Percentiles rank a stretch among this genome's conserved stretches.
Evolutionary conservation across 805 yeast genomes (phyloP).

Genomic region (Sugiyamaella floridensis): DNA sequence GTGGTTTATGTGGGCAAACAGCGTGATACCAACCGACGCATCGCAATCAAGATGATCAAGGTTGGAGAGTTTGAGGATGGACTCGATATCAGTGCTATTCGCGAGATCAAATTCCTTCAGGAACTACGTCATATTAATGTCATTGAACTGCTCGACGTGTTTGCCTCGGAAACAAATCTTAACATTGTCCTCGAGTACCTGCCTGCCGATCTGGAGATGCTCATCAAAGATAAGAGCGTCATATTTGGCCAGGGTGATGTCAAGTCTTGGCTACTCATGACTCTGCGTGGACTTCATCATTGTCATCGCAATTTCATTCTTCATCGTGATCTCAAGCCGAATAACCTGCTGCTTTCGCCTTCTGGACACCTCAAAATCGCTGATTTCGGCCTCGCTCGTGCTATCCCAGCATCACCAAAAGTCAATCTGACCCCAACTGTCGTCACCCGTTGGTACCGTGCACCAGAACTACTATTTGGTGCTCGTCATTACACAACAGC

Average conservation of each 20-base stretch:
- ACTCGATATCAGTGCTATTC: conserved; percentile 91
- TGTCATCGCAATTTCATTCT: conserved; percentile 87
- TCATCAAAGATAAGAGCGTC: conserved; percentile 71
- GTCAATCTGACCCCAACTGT: conserved; percentile 83
- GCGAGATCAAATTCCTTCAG: conserved; percentile 84
- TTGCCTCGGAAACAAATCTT: conserved; percentile 54
- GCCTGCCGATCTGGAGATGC: conserved; percentile 85
- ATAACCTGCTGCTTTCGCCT: conserved; percentile 79
- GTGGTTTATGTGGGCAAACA: conserved; percentile 78
- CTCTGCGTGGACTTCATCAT: conserved; percentile 88
- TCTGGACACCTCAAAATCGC: conserved; percentile 87
- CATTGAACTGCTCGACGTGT: conserved; percentile 84
- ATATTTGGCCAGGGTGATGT: conserved; percentile 81
- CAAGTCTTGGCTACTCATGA: conserved; percentile 92
- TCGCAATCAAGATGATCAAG: conserved; percentile 94
- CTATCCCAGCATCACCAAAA: conserved; percentile 57
- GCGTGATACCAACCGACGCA: conserved; percentile 44
- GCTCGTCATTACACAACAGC: conserved; percentile 84
- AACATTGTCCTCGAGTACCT: conserved; percentile 89
- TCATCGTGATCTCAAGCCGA: conserved; percentile 92
- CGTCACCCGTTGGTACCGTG: conserved; percentile 96
- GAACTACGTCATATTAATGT: conserved; percentile 74
- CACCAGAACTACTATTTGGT: conserved; percentile 89
- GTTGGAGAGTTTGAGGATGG: conserved; percentile 94
- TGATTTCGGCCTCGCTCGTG: conserved; percentile 93